Evolutionary conservation across 441 rosid genomes (phyloP).

Genomic region (Pelargonium exstipulatum): DNA sequence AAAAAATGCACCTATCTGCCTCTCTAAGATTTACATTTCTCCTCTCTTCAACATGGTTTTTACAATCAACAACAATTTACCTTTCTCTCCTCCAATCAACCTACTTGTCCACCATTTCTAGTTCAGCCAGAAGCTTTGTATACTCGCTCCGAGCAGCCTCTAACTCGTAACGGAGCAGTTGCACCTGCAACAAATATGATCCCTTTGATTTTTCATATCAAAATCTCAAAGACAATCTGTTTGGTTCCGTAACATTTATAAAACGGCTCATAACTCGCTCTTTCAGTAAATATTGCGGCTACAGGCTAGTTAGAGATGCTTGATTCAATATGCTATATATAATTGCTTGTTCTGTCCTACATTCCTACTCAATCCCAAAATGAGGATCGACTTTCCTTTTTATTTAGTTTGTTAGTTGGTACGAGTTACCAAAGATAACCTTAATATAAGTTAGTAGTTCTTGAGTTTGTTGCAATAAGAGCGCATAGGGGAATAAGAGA

Average conservation of each 20-base stretch:
- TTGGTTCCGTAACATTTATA: no score
- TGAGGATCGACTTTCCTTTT: no score
- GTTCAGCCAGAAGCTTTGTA: constrained; percentile 4
- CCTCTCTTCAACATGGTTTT: neutral
- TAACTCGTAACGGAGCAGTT: constrained; percentile 10
- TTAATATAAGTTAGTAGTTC: no score
- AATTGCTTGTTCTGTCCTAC: no score
- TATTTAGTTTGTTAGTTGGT: no score
- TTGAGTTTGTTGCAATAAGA: neutral
- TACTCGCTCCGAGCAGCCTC: neutral
- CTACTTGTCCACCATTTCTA: neutral
- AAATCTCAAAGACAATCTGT: neutral
- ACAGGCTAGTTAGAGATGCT: neutral
- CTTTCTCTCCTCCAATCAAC: neutral
- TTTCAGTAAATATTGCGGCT: neutral
- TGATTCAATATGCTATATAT: neutral
- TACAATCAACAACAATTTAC: neutral
- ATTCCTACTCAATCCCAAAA: no score
- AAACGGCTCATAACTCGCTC: neutral
- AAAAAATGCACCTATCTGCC: no score
- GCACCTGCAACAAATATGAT: constrained; percentile 1
- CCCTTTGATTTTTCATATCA: neutral
- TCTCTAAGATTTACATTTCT: neutral
- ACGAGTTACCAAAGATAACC: no score
- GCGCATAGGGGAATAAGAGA: neutral